Base-by-base conservation (phyloP, 176 grass and related monocot genomes). In the Carex parvula region DNA sequence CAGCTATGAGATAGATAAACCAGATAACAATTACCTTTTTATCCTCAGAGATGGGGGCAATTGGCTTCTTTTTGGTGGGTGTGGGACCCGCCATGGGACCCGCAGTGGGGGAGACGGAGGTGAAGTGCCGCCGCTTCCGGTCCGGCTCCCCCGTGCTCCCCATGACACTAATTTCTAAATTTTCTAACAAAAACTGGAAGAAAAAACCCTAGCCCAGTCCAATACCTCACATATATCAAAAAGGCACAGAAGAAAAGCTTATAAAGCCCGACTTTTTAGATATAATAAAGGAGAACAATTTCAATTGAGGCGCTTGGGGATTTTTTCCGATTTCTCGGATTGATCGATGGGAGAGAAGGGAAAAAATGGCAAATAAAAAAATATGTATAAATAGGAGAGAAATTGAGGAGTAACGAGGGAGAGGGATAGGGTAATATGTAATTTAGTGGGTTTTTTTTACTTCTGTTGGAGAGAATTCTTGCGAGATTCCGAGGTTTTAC, bases 141-240 rank as follows among this genome's bases (percentile, higher is more conserved):
- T 89, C 90, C 11, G 90, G 82, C 44, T 92, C 93, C 55, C 85
- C 88, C 15, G 93, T 91, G 87, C 87, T 89, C 85, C 82, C 90
- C 93, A 94, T 95, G 52, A 56, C 79, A 73, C 85, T 32, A 86
- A 60, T 83, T 53, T 30, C 81, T 74, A 84, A 80, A 64, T 11
- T 63, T 52, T 30, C 62, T 18, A 83, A 30, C 4, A 32, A 56
- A 83, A 55, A 63, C 81, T 30, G 52, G 62, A 75, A 18, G 30
- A 44, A 53, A 52, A 86, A 89, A 86, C 88, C 88, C 84, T 90
- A 90, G 10, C 64, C 46, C 48, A 77, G 21, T 35, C 81, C 84
- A 81, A 46, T 70, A 76, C 66, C 33, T 37, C 66, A 72, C 87
- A 85, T 64, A 86, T 54, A 67, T 21, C 66, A 61, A 73, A 70